Evolutionary conservation across 2,329 filamentous ascomycete genomes (phyloP).

Genomic region (Diaporthe ilicicola): DNA sequence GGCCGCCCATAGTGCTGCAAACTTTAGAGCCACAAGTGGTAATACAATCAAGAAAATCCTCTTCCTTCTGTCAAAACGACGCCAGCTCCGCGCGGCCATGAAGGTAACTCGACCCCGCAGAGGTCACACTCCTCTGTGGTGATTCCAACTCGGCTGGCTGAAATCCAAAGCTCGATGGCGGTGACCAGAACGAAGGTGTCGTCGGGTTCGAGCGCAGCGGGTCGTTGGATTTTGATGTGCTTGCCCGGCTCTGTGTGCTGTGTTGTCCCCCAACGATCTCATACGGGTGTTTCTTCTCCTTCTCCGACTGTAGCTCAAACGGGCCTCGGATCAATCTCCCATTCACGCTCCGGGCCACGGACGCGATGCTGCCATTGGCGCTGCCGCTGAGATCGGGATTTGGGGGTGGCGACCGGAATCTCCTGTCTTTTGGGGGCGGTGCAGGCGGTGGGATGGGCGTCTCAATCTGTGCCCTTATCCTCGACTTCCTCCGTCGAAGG

Average conservation of each 20-base stretch:
- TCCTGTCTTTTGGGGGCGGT: slow-evolving; percentile 26
- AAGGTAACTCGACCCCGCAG: neutral
- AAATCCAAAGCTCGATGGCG: slow-evolving; percentile 23
- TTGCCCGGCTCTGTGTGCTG: slow-evolving; percentile 16
- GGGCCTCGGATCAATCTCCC: slow-evolving; percentile 25
- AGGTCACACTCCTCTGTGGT: slow-evolving; percentile 15
- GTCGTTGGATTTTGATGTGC: slow-evolving; percentile 17
- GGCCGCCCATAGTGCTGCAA: neutral
- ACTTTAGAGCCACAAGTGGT: neutral
- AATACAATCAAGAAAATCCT: neutral
- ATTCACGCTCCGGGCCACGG: slow-evolving; percentile 15
- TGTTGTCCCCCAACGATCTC: slow-evolving; percentile 16
- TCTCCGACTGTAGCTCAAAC: slow-evolving; percentile 24
- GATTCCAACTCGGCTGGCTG: slow-evolving; percentile 32
- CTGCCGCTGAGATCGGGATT: neutral
- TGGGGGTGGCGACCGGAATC: slow-evolving; percentile 6
- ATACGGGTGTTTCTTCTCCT: slow-evolving; percentile 3
- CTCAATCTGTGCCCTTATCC: slow-evolving; percentile 20
- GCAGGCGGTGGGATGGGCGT: slow-evolving; percentile 14
- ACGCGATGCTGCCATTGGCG: slow-evolving; percentile 13
- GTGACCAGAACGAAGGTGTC: slow-evolving; percentile 23
- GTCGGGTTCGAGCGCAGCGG: neutral
- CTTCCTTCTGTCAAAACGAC: neutral
- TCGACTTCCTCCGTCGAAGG: slow-evolving; percentile 36
- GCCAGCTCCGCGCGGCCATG: slow-evolving; percentile 10